Conservation (phyloP, 2,329 filamentous ascomycete species). For the Penicillium sclerotiorum region DNA sequence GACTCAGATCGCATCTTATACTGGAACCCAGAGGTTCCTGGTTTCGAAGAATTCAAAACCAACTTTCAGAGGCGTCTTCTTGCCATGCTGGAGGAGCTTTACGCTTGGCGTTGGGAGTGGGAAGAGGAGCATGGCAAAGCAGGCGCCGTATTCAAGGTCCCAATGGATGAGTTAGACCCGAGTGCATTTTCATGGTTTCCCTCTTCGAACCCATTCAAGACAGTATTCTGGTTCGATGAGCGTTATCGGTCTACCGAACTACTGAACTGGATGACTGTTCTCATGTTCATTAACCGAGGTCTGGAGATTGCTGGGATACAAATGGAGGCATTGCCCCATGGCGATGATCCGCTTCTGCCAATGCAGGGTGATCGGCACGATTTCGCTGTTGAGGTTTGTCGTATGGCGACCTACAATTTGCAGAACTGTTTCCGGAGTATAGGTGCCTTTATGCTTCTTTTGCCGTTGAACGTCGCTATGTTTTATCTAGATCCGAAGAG, state of each 20-base stretch:
- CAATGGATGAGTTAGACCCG: neutral
- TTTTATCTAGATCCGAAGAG: conserved; percentile 7
- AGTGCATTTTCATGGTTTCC: neutral
- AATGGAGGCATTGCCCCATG: neutral
- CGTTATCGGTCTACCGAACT: conserved; percentile 15
- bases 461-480: conserved; percentile 17
- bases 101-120: conserved; percentile 19
- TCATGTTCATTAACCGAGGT: conserved; percentile 12
- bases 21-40: neutral
- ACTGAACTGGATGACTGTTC: conserved; percentile 11
- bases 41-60: conserved; percentile 4
- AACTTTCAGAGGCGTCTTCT: neutral
- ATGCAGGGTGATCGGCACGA: conserved; percentile 18
- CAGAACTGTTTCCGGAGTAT: conserved; percentile 11
- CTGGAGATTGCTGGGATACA: conserved; percentile 5
- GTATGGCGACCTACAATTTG: conserved; percentile 19
- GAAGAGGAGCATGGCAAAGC: too few species aligned
- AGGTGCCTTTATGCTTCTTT: conserved; percentile 17
- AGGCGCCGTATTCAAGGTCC: conserved; percentile 2
- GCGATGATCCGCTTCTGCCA: conserved; percentile 17
- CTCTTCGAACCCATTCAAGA: conserved; percentile 13
- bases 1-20: conserved; percentile 6
- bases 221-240: conserved; percentile 13
- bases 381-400: conserved; percentile 17
- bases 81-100: neutral